Conservation (phyloP, 148 eudicot species). For the Chenopodium formosanum region DNA sequence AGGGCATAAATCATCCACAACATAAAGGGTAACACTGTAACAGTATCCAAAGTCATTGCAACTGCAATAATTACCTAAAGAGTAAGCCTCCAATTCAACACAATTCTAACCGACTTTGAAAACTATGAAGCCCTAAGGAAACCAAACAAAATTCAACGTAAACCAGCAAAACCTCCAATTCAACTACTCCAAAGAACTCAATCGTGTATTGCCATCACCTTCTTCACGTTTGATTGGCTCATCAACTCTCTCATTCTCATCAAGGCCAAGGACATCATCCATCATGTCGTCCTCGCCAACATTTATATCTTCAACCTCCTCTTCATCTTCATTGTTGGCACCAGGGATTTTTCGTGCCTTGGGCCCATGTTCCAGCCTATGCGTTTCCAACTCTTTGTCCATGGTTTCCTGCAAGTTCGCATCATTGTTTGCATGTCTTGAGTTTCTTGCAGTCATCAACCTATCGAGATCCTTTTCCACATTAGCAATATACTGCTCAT, state of each 20-base stretch:
- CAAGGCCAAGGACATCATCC: constrained; percentile 89
- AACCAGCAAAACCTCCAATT: background rate
- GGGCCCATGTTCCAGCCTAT: constrained; percentile 90
- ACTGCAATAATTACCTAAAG: background rate
- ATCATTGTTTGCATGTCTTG: constrained; percentile 54
- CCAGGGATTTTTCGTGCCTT: constrained; percentile 76
- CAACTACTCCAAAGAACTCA: background rate
- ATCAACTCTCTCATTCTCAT: constrained; percentile 59
- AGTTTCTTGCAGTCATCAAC: constrained; percentile 70
- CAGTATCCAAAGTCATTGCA: background rate
- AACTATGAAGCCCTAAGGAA: background rate
- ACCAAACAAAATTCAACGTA: constrained; percentile 10
- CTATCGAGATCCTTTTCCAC: constrained; percentile 74
- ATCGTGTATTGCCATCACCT: constrained; percentile 28
- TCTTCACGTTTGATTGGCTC: constrained; percentile 49
- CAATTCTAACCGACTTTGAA: background rate
- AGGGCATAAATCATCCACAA: background rate
- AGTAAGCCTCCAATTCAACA: background rate
- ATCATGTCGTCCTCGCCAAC: constrained; percentile 86
- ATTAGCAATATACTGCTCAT: constrained; percentile 66
- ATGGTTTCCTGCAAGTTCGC: constrained; percentile 87
- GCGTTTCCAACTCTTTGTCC: constrained; percentile 96
- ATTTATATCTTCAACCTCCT: constrained; percentile 94
- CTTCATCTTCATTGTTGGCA: constrained; percentile 78
- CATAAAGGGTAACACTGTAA: background rate